Evolutionary conservation across 805 yeast genomes (phyloP), one percentile per base, ranked within the genome.

Genomic region (Yarrowia sp.): DNA sequence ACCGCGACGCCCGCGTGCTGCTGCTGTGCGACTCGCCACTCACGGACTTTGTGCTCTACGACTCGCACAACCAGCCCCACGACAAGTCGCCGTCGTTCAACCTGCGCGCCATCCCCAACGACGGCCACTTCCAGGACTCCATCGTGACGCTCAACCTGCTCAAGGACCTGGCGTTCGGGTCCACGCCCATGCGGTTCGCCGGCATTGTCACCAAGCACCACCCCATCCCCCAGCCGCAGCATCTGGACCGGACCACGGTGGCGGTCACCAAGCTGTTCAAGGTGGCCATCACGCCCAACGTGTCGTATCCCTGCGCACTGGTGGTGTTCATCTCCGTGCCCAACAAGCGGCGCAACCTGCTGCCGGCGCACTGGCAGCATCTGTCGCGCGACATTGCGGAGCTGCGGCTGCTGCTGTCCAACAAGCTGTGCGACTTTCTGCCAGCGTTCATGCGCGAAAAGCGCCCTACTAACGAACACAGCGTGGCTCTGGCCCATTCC

Each of bases 251-350:
- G 12, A 51, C 54, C 12, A 64, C 66, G 21, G 63, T 68, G 67
- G 52, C 70, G 6, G 70, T 70, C 16, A 68, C 72, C 8, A 63
- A 68, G 48, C 56, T 70, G 26, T 70, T 70, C 67, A 70, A 69
- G 59, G 66, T 70, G 3, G 68, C 65, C 30, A 49, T 66, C 21
- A 62, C 62, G 17, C 32, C 32, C 44, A 32, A 9, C 26, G 41
- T 36, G 19, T 41, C 52, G 17, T 64, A 38, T 44, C 51, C 64
- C 14, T 54, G 61, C 21, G 61, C 61, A 2, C 35, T 54, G 26
- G 61, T 54, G 46, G 61, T 54, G 24, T 54, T 54, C 19, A 54
- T 54, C 9, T 54, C 61, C 14, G 61, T 54, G 30, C 61, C 61
- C 33, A 54, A 54, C 46, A 54, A 54, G 17, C 44, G 61, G 30